Conservation (phyloP, 2,329 filamentous ascomycete genomes). For the Magnaporthiopsis rhizophila region DNA sequence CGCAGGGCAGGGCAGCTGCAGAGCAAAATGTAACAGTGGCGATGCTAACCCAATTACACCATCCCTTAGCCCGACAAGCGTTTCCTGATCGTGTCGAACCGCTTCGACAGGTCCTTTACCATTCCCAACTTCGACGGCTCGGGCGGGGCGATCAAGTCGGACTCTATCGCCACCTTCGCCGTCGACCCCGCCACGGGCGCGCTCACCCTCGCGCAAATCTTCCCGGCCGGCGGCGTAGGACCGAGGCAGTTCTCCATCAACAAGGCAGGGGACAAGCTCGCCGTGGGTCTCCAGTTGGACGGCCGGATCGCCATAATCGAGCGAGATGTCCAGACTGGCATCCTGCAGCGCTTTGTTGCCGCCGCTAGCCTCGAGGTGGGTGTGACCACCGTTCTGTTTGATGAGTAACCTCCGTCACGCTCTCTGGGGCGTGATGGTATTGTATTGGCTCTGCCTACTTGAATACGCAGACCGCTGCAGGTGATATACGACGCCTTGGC, state of each 20-base stretch:
- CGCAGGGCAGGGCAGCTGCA: not conserved
- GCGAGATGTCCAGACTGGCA: conserved; percentile 51
- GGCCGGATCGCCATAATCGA: conserved; percentile 52
- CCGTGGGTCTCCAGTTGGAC: conserved; percentile 56
- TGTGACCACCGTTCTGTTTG: conserved; percentile 39
- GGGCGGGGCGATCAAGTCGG: conserved; percentile 44
- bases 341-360: conserved; percentile 40
- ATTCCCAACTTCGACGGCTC: conserved; percentile 37
- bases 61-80: conserved; percentile 43
- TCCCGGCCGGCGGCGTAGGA: conserved; percentile 54
- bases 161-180: conserved; percentile 56
- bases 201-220: conserved; percentile 47
- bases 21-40: not conserved
- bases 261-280: conserved; percentile 53
- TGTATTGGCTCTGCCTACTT: not conserved
- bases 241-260: conserved; percentile 65
- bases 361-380: conserved; percentile 33
- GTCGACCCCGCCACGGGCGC: conserved; percentile 46
- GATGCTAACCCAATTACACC: not conserved
- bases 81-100: conserved; percentile 61
- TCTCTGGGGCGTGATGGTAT: not conserved
- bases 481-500: not conserved
- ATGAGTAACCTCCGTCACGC: conserved; percentile 12
- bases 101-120: conserved; percentile 49
- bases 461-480: not conserved